phyloP scores from a whole-genome alignment of 768 basidiomycete species.

The Russula emetica region DNA sequence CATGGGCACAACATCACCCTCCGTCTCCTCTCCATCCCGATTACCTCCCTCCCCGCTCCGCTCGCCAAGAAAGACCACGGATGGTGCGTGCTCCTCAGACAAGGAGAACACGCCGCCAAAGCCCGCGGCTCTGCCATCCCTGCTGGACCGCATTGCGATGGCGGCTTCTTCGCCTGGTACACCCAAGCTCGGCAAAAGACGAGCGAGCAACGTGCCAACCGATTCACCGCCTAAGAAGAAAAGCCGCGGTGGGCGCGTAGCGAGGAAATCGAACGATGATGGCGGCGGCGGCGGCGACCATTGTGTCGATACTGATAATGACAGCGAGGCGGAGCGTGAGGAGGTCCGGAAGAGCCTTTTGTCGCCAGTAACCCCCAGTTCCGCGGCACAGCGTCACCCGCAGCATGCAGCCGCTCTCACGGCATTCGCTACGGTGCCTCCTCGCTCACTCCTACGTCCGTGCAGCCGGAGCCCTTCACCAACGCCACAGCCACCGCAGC shows the following conservation, averaged over 20 bases:
- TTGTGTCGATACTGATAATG: neutral
- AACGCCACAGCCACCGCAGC: constrained; percentile 8
- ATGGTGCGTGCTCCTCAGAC: constrained; percentile 32
- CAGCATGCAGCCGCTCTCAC: neutral
- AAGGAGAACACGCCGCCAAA: constrained; percentile 61
- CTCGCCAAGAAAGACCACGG: constrained; percentile 30
- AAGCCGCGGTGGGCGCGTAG: neutral
- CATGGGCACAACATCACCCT: constrained; percentile 10
- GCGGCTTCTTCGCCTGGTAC: constrained; percentile 38
- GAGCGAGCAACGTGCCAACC: constrained; percentile 36
- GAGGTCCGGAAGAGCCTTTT: constrained; percentile 14
- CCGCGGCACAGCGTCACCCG: neutral
- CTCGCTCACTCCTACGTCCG: neutral
- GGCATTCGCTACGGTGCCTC: neutral
- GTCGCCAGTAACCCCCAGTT: constrained; percentile 5
- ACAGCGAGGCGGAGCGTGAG: constrained; percentile 21
- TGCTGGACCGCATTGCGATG: constrained; percentile 45
- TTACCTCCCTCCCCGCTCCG: constrained; percentile 24
- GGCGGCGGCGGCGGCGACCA: neutral
- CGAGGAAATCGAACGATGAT: neutral
- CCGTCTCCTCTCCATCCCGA: constrained; percentile 25
- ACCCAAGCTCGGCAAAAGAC: constrained; percentile 44
- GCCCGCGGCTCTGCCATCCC: constrained; percentile 34
- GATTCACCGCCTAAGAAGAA: constrained; percentile 22
- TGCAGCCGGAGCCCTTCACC: constrained; percentile 10